Percentiles rank a stretch among this genome's conserved stretches.
These are phyloP conservation scores for Stropharia rugosoannulata DNA, from an alignment of 768 basidiomycete genomes.

Conservation along the genomic window DNA sequence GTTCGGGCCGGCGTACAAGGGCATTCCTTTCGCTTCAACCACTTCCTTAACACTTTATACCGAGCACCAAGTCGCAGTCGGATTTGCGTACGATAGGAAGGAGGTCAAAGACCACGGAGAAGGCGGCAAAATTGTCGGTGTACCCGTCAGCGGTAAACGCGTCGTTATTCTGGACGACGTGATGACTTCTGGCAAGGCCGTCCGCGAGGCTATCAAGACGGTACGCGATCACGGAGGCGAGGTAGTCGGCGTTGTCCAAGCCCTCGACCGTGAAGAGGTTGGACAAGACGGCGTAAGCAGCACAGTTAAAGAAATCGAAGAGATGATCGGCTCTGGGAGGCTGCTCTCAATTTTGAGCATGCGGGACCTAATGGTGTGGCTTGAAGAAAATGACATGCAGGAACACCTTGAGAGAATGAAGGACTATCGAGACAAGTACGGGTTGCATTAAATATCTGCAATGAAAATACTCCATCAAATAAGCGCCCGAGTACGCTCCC, in stretches of 20 bases:
- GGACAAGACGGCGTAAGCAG: conserved; percentile 67
- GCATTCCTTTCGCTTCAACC: conserved; percentile 88
- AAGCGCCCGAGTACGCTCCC: no score
- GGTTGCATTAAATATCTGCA: conserved; percentile 42
- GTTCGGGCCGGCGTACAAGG: conserved; percentile 98
- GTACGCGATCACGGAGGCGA: conserved; percentile 70
- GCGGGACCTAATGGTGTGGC: conserved; percentile 82
- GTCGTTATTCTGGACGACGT: conserved; percentile 96
- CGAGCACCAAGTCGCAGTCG: conserved; percentile 59
- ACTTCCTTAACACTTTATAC: conserved; percentile 76
- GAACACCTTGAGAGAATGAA: conserved; percentile 72
- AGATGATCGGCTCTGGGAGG: conserved; percentile 63
- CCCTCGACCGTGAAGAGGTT: conserved; percentile 85
- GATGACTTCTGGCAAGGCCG: conserved; percentile 90
- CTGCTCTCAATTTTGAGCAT: conserved; percentile 84
- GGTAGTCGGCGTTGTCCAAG: conserved; percentile 86
- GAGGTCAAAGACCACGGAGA: conserved; percentile 97
- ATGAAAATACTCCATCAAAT: no score
- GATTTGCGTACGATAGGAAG: conserved; percentile 92
- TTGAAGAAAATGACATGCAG: conserved; percentile 64
- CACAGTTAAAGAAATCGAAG: conserved; percentile 83
- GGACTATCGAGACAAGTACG: conserved; percentile 74
- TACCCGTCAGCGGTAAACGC: conserved; percentile 72
- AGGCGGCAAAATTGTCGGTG: conserved; percentile 89
- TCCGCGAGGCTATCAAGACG: conserved; percentile 77